Evolutionary conservation across 1,284 basidiomycete species (phyloP).

Genomic region (Schizophyllum amplum): DNA sequence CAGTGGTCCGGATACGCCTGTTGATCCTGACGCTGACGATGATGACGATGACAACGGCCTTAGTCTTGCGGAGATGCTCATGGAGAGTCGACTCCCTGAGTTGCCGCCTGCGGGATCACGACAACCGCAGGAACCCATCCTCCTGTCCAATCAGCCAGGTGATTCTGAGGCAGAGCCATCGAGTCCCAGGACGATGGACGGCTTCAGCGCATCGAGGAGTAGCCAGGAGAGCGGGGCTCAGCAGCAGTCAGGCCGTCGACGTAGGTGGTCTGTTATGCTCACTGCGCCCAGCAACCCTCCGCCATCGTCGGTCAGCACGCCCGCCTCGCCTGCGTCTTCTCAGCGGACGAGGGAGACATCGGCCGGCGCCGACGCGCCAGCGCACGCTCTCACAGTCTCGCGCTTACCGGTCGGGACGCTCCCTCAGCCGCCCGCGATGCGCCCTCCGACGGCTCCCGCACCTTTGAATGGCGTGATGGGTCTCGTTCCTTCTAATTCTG

Average conservation of each 20-base stretch:
- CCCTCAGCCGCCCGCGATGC: constrained; percentile 9
- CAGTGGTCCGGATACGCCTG: constrained; percentile 30
- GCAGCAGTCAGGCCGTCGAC: constrained; percentile 25
- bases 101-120: constrained; percentile 62
- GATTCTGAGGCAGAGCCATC: constrained; percentile 30
- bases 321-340: constrained; percentile 15
- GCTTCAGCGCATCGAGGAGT: constrained; percentile 18
- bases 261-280: constrained; percentile 45
- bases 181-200: constrained; percentile 42
- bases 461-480: constrained; percentile 4
- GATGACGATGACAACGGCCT: constrained; percentile 56
- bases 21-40: constrained; percentile 56
- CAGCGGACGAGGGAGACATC: neutral
- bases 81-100: constrained; percentile 70
- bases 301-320: constrained; percentile 18
- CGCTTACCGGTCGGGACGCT: neutral
- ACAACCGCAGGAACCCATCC: constrained; percentile 57
- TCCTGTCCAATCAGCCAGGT: constrained; percentile 37
- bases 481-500: neutral
- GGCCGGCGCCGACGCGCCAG: neutral
- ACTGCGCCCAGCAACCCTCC: constrained; percentile 19
- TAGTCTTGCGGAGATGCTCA: constrained; percentile 59
- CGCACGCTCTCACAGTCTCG: neutral
- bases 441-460: constrained; percentile 11
- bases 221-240: neutral